Conservation (phyloP, 2,329 filamentous ascomycete genomes). For the Diatrype stigma region DNA sequence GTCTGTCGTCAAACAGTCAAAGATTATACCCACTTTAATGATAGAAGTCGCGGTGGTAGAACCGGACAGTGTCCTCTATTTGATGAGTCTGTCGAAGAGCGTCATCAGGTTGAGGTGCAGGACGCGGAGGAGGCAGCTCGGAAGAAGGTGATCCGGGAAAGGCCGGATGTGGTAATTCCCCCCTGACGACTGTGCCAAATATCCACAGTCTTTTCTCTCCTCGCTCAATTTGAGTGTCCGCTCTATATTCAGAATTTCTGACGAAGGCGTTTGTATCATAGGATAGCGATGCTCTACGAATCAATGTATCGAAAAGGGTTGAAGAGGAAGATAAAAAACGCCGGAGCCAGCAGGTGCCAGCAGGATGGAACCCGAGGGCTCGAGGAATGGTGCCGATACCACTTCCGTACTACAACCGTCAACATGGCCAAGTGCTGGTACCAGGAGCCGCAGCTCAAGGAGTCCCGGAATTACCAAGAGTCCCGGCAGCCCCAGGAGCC, state of each 20-base stretch:
- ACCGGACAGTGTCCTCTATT: slow-evolving; percentile 62
- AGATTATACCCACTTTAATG: slow-evolving; percentile 68
- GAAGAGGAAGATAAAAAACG: slow-evolving; percentile 35
- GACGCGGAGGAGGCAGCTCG: slow-evolving; percentile 57
- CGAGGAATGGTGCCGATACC: background rate
- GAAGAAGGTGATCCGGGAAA: slow-evolving; percentile 49
- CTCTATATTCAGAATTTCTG: background rate
- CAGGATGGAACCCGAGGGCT: background rate
- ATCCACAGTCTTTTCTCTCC: background rate
- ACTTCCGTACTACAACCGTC: no score
- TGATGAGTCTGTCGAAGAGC: slow-evolving; percentile 51
- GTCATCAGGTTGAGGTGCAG: slow-evolving; percentile 60
- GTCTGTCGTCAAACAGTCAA: slow-evolving; percentile 62
- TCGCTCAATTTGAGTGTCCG: background rate
- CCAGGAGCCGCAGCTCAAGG: no score
- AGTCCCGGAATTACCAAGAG: no score
- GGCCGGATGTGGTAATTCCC: slow-evolving; percentile 51
- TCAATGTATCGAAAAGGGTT: slow-evolving; percentile 55
- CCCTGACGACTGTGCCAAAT: background rate
- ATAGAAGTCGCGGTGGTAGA: slow-evolving; percentile 42
- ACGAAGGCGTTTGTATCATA: slow-evolving; percentile 5
- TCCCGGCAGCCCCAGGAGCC: no score
- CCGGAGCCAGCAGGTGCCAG: background rate
- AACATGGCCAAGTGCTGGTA: no score
- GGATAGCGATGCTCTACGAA: slow-evolving; percentile 49